Evolutionary conservation across 2,329 filamentous ascomycete species (phyloP).

Genomic region (Zasmidium citrigriseum): DNA sequence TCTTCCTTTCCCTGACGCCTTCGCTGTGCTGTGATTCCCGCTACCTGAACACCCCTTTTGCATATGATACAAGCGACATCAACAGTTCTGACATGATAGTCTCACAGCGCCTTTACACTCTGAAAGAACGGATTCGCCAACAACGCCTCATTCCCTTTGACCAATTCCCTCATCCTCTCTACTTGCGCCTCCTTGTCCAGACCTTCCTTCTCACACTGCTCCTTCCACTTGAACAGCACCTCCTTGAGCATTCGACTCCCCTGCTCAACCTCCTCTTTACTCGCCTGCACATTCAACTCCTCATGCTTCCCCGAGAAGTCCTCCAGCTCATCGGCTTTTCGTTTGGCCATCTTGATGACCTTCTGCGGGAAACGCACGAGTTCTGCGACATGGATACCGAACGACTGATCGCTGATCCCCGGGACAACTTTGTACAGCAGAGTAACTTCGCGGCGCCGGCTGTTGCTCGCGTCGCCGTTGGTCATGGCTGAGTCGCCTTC

Average conservation of each 20-base stretch:
- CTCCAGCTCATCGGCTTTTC: slow-evolving; percentile 96
- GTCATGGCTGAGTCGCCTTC: slow-evolving; percentile 47
- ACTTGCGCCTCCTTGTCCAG: slow-evolving; percentile 72
- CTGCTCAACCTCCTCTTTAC: slow-evolving; percentile 83
- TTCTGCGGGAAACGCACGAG: slow-evolving; percentile 95
- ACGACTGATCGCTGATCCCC: slow-evolving; percentile 94
- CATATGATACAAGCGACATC: neutral
- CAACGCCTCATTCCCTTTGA: slow-evolving; percentile 69
- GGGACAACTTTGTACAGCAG: slow-evolving; percentile 95
- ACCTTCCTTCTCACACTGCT: slow-evolving; percentile 60
- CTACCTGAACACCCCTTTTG: neutral
- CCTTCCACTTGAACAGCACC: slow-evolving; percentile 82
- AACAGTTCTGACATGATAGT: slow-evolving; percentile 5
- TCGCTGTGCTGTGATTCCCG: neutral
- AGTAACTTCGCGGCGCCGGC: slow-evolving; percentile 79
- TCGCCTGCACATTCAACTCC: slow-evolving; percentile 58
- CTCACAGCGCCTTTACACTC: slow-evolving; percentile 49
- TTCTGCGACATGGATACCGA: slow-evolving; percentile 97
- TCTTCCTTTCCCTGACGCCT: neutral
- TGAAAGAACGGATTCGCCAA: slow-evolving; percentile 69
- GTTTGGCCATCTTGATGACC: slow-evolving; percentile 98
- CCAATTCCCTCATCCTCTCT: slow-evolving; percentile 74
- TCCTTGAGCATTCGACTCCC: slow-evolving; percentile 84
- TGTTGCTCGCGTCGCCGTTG: slow-evolving; percentile 32
- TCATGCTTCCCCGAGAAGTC: slow-evolving; percentile 82